Conservation (phyloP, 108 stramenopile genomes). For the Cyclostephanos invisitatus region DNA sequence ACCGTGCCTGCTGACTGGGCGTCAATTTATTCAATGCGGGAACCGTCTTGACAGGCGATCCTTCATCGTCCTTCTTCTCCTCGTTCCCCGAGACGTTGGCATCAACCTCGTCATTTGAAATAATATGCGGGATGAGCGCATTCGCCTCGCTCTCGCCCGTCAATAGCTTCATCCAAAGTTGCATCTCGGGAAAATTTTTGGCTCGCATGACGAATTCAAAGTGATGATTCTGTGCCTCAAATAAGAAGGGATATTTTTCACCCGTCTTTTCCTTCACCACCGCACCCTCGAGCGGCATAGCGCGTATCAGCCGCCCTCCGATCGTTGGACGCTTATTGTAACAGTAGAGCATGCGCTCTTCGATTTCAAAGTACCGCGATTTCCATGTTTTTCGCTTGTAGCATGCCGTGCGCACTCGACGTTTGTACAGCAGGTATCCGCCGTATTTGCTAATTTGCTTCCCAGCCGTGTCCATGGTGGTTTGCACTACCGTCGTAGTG, state of each 20-base stretch:
- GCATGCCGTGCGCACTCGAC: slow-evolving; percentile 60
- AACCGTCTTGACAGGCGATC: slow-evolving; percentile 47
- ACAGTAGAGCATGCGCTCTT: slow-evolving; percentile 94
- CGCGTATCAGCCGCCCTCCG: slow-evolving; percentile 63
- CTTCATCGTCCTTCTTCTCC: slow-evolving; percentile 39
- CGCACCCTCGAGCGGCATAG: slow-evolving; percentile 90
- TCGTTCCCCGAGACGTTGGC: slow-evolving; percentile 6
- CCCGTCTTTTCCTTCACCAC: slow-evolving; percentile 48
- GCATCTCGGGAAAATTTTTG: slow-evolving; percentile 61
- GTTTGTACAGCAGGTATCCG: slow-evolving; percentile 82
- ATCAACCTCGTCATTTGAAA: slow-evolving; percentile 52
- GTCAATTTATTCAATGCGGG: slow-evolving; percentile 57
- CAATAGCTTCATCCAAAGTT: slow-evolving; percentile 69
- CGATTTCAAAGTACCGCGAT: slow-evolving; percentile 89
- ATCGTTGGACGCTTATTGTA: slow-evolving; percentile 58
- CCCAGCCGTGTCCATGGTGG: slow-evolving; percentile 12
- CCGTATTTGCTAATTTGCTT: slow-evolving; percentile 54
- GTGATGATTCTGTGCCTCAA: slow-evolving; percentile 72
- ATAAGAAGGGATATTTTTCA: slow-evolving; percentile 69
- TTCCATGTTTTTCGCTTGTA: slow-evolving; percentile 90
- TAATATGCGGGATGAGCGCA: slow-evolving; percentile 68
- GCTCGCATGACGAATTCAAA: slow-evolving; percentile 78
- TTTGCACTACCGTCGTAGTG: slow-evolving; percentile 15
- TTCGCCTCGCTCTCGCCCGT: slow-evolving; percentile 70
- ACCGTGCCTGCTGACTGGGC: slow-evolving; percentile 77